phyloP scores from a whole-genome alignment of 2,329 filamentous ascomycete species.

The Pseudopithomyces chartarum region DNA sequence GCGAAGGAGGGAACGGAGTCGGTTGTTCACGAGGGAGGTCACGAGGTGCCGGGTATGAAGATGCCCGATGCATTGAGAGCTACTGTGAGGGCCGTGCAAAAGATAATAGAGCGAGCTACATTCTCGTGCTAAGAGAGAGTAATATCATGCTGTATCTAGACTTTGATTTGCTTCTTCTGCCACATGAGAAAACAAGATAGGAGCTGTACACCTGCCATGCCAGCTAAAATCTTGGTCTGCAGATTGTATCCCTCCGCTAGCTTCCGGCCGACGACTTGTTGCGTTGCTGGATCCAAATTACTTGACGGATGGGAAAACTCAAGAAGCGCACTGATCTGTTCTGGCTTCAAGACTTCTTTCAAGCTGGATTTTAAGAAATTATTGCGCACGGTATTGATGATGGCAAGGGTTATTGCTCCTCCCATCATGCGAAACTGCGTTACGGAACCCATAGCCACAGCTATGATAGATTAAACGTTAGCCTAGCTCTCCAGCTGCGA shows the following conservation, averaged over 20 bases:
- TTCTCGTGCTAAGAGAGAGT: not conserved
- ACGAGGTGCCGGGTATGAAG: not conserved
- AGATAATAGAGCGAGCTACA: not conserved
- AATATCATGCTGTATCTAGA: not conserved
- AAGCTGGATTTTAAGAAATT: not conserved
- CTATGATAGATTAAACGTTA: constrained; percentile 8
- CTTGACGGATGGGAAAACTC: not conserved
- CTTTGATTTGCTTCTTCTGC: not conserved
- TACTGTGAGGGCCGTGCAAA: not conserved
- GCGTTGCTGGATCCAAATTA: not conserved
- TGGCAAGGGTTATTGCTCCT: not conserved
- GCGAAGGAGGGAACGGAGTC: not conserved
- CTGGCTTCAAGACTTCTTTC: not conserved
- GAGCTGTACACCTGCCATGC: not conserved
- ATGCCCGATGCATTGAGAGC: not conserved
- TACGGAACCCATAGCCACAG: constrained; percentile 4
- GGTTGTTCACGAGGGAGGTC: not conserved
- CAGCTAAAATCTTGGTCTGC: not conserved
- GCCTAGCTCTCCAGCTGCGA: not conserved
- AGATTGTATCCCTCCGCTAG: not conserved
- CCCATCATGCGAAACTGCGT: not conserved
- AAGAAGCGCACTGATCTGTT: not conserved
- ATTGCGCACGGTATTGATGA: not conserved
- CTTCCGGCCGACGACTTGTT: not conserved
- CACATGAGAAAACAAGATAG: not conserved